These are phyloP conservation scores for Kodamaea kaohsiungensis DNA, from an alignment of 805 yeast species.

Conservation along the genomic window DNA sequence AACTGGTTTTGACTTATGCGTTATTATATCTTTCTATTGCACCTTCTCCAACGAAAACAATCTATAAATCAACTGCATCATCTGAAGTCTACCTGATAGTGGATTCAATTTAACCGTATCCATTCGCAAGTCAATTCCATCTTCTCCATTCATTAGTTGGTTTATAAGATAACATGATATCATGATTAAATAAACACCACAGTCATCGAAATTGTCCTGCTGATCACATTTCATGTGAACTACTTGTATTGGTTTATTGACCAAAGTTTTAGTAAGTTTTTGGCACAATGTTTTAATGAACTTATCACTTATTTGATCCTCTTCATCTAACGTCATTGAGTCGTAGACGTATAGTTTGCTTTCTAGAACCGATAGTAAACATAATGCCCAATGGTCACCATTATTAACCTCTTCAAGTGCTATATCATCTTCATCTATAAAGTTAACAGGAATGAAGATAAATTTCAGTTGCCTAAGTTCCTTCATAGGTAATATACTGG, in stretches of 20 bases:
- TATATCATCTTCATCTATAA: conserved; percentile 42
- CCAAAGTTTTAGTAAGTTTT: conserved; percentile 25
- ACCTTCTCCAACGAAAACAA: neutral
- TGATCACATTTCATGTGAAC: conserved; percentile 50
- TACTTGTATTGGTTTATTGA: conserved; percentile 25
- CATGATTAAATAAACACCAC: conserved; percentile 53
- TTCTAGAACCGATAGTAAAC: conserved; percentile 52
- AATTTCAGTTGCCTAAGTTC: conserved; percentile 40
- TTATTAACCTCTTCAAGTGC: conserved; percentile 59
- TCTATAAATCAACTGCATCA: conserved; percentile 23
- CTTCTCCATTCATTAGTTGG: conserved; percentile 9
- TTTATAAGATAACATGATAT: conserved; percentile 27
- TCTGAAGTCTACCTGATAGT: conserved; percentile 44
- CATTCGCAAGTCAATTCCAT: conserved; percentile 40
- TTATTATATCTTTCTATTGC: too few species aligned
- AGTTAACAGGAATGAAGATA: conserved; percentile 69
- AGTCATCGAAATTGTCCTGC: conserved; percentile 65
- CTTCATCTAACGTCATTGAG: conserved; percentile 40
- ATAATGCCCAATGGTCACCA: conserved; percentile 78
- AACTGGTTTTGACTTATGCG: neutral
- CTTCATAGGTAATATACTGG: conserved; percentile 34
- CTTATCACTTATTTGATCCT: conserved; percentile 19
- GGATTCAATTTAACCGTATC: conserved; percentile 47
- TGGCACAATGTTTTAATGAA: conserved; percentile 26
- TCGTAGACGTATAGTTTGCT: conserved; percentile 57